phyloP scores from a whole-genome alignment of 2,329 filamentous ascomycete species.

The Hypoxylon sp. region DNA sequence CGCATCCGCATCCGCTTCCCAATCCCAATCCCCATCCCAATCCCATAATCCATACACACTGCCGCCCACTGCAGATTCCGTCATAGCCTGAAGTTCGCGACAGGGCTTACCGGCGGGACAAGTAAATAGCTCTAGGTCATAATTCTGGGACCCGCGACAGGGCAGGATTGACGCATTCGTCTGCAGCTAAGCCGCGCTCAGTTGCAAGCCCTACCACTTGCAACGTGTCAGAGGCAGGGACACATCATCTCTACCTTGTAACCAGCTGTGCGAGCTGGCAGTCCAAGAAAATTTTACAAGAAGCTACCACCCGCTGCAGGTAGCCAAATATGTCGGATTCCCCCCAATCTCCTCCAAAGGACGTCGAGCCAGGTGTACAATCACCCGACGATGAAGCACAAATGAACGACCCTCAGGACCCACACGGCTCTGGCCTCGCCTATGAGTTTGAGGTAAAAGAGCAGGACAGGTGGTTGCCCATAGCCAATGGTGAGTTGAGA shows the following conservation, averaged over 20 bases:
- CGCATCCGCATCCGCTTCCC: constrained; percentile 20
- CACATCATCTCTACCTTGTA: constrained; percentile 69
- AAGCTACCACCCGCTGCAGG: constrained; percentile 75
- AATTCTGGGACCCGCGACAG: constrained; percentile 54
- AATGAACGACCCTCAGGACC: constrained; percentile 89
- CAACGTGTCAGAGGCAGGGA: constrained; percentile 72
- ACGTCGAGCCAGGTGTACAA: constrained; percentile 93
- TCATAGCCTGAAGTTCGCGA: constrained; percentile 63
- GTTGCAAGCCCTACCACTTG: constrained; percentile 69
- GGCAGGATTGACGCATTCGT: constrained; percentile 67
- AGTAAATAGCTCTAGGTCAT: constrained; percentile 51
- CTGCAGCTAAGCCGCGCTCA: constrained; percentile 67
- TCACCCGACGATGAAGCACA: constrained; percentile 94
- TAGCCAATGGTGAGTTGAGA: constrained; percentile 96
- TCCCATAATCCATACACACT: constrained; percentile 43
- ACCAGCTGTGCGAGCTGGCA: constrained; percentile 70
- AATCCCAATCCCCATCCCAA: constrained; percentile 5
- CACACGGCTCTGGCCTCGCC: constrained; percentile 80
- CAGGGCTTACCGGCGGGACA: constrained; percentile 55
- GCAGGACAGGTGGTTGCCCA: constrained; percentile 99
- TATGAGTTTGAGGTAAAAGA: constrained; percentile 99
- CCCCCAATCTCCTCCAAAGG: constrained; percentile 90
- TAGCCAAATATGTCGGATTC: constrained; percentile 92
- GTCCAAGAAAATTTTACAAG: constrained; percentile 69
- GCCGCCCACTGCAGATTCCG: constrained; percentile 54